Conservation (phyloP, 2,329 filamentous ascomycete species). For the Emmonsiellopsis sp. region DNA sequence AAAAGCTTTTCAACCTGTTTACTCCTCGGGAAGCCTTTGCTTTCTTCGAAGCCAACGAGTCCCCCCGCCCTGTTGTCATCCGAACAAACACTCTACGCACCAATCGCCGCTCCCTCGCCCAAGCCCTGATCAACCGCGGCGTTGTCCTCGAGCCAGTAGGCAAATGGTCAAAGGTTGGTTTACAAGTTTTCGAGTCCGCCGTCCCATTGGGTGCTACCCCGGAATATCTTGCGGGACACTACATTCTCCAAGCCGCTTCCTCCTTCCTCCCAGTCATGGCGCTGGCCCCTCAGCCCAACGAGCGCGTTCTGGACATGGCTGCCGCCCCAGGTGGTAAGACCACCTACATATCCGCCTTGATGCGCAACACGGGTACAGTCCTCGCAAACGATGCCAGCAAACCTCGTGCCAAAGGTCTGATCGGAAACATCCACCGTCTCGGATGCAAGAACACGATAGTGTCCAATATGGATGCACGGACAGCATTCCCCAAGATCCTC, state of each 20-base stretch:
- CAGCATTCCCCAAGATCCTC: constrained; percentile 84
- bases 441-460: constrained; percentile 91
- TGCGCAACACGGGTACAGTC: constrained; percentile 94
- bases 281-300: constrained; percentile 82
- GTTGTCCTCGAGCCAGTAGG: constrained; percentile 94
- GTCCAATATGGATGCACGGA: constrained; percentile 83
- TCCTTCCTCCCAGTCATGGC: constrained; percentile 98
- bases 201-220: constrained; percentile 87
- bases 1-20: constrained; percentile 91
- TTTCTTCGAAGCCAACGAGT: constrained; percentile 99
- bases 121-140: constrained; percentile 88
- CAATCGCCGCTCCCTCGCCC: constrained; percentile 70
- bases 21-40: constrained; percentile 88
- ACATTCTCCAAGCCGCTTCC: constrained; percentile 93
- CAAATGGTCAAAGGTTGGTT: constrained; percentile 96
- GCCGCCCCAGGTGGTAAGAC: constrained; percentile 94
- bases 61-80: constrained; percentile 84
- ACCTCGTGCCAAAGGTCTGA: constrained; percentile 85
- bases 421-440: constrained; percentile 93
- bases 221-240: constrained; percentile 94
- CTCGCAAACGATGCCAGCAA: constrained; percentile 97
- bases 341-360: constrained; percentile 89
- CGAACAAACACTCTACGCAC: constrained; percentile 89
- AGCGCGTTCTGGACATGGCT: constrained; percentile 89
- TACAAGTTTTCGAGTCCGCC: constrained; percentile 89